Evolutionary conservation across 257 asterid genomes (phyloP).

Genomic region (Sherardia arvensis): DNA sequence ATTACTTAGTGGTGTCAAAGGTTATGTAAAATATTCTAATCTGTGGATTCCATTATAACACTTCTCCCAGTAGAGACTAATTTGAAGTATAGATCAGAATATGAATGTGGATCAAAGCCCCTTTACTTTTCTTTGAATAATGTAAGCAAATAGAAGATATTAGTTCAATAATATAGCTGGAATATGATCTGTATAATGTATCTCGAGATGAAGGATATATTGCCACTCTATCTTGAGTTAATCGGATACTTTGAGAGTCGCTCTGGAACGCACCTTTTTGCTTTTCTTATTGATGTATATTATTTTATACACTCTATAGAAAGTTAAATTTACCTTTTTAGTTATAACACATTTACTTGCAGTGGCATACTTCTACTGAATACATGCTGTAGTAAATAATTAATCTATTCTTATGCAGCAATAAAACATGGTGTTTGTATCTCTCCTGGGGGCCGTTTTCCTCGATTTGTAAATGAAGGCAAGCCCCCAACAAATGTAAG

Average conservation of each 20-base stretch:
- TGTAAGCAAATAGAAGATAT: neutral
- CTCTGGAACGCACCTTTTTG: neutral
- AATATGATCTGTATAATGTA: neutral
- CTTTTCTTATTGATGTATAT: neutral
- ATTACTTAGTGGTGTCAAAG: neutral
- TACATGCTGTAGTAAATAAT: neutral
- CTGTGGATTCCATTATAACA: neutral
- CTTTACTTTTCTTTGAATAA: neutral
- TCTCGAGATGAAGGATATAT: neutral
- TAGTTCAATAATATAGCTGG: neutral
- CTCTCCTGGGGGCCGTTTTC: slow-evolving; percentile 91
- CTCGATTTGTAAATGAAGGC: slow-evolving; percentile 69
- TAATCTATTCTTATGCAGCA: slow-evolving; percentile 31
- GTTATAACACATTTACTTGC: neutral
- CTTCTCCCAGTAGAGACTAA: neutral
- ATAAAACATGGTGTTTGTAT: slow-evolving; percentile 59
- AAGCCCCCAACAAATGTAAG: slow-evolving; percentile 70
- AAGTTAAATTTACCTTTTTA: neutral
- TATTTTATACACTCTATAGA: too few relatives aligned
- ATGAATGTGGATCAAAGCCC: neutral
- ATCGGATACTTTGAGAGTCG: neutral
- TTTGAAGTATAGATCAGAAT: neutral
- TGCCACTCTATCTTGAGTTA: neutral
- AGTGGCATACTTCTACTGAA: too few relatives aligned
- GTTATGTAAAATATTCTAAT: too few relatives aligned